Evolutionary conservation across 305 asterid species (phyloP), one percentile per base, ranked within the genome.

Genomic region (Fraxinus floribunda): DNA sequence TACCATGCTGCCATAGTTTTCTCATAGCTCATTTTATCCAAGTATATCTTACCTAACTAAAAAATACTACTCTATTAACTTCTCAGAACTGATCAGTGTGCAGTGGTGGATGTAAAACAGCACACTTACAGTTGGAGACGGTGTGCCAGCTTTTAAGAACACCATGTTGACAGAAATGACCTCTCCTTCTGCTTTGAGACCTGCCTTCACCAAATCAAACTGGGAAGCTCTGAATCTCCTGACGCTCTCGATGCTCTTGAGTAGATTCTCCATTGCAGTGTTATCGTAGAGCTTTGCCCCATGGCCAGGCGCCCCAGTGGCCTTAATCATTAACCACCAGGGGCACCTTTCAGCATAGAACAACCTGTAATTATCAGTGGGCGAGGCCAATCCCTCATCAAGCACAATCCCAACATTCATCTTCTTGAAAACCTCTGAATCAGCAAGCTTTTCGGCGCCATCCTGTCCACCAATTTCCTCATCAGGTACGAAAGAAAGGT

Each of bases 381-480:
- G 93, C 9, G 97, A 92, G 26, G 98, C 92, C 87, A 96, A 79
- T 6, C 99, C 99, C 78, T 94, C 99, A 52, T 96, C 98, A 78
- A 96, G 91, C 86, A 94, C 93, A 82, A 93, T 78, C 38, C 95
- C 98, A 0, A 94, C 95, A 81, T 94, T 94, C 99, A 94, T 88
- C 74, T 87, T 85, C 89, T 80, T 82, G 81, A 94, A 96, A 75
- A 76, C 22, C 7, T 94, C 95, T 5, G 98, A 94, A 55, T 86
- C 82, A 36, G 89, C 98, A 77, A 96, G 84, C 92, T 84, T 91
- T 90, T 86, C 93, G 4, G 92, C 98, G 5, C 99, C 99, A 79
- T 90, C 97, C 30, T 87, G 92, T 0, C 99, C 99, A 5, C 99
- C 99, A 22, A 94, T 92, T 88, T 96, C 99, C 93, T 96, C 98